Base-by-base conservation (phyloP, 1,284 basidiomycete species). In the Fomitopsis palustris region DNA sequence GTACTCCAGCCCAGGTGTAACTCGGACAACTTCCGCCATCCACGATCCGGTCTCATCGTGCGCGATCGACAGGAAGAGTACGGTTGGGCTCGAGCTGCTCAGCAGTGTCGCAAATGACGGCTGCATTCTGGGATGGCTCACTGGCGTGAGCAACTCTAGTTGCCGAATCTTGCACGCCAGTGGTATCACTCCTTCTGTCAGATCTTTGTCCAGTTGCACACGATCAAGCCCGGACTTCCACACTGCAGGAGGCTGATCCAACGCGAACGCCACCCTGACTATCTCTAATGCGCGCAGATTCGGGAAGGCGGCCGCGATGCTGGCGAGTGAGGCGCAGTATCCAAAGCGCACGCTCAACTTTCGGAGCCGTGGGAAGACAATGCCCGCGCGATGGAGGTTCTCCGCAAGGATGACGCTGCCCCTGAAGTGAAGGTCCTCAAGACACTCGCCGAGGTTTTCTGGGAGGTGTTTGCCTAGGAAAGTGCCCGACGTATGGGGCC, bases 291-390 rank as follows among this genome's bases (percentile, higher is more conserved):
- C 16, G 29, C 27, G 31, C 23, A 57, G 31, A 8, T 43, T 39
- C 8, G 56, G 56, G 51, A 57, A 53, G 21, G 33, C 49, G 51
- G 37, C 29, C 21, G 56, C 49, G 17, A 57, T 21, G 29, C 17
- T 39, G 8, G 37, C 23, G 4, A 57, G 29, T 6, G 23, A 25
- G 4, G 17, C 17, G 19, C 38, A 29, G 17, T 21, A 17, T 14
- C 56, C 56, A 17, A 19, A 19, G 38, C 43, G 8, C 19, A 23
- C 25, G 23, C 9, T 21, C 19, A 57, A 51, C 17, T 5, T 25
- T 7, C 41, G 56, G 19, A 57, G 35, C n/a, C 6, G 21, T 2
- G 52, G 56, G 19, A 45, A 53, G 31, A 38, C 31, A 27, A 38
- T 21, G 8, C 43, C 33, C 9, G n/a, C 10, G 7, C 25, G 21